Evolutionary conservation across 2,329 filamentous ascomycete genomes (phyloP).

Genomic region (Hymenotorrendiella dingleyae): DNA sequence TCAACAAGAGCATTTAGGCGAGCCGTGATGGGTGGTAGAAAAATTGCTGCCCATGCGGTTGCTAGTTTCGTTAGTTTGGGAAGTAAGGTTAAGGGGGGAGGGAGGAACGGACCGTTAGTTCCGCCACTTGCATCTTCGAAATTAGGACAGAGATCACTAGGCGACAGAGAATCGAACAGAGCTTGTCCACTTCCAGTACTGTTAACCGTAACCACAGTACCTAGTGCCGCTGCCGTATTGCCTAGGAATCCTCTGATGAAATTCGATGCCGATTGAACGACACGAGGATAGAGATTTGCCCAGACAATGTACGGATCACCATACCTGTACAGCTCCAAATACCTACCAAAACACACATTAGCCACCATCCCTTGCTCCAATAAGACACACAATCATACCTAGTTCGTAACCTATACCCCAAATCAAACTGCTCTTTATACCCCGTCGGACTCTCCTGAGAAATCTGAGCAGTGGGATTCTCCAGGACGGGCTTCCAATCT

Average conservation of each 20-base stretch:
- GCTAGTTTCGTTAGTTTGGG: slow-evolving; percentile 20
- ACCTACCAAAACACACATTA: slow-evolving; percentile 26
- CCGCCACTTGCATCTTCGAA: slow-evolving; percentile 50
- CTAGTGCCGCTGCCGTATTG: slow-evolving; percentile 44
- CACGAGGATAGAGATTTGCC: slow-evolving; percentile 60
- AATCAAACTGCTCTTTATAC: slow-evolving; percentile 53
- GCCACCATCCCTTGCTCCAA: background rate
- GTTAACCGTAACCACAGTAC: slow-evolving; percentile 53
- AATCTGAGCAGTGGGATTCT: slow-evolving; percentile 49
- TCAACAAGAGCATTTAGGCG: slow-evolving; percentile 48
- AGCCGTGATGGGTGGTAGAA: slow-evolving; percentile 46
- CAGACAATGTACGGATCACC: slow-evolving; percentile 49
- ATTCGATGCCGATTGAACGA: slow-evolving; percentile 55
- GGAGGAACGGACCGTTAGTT: slow-evolving; percentile 26
- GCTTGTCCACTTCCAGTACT: slow-evolving; percentile 43
- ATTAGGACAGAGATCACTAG: slow-evolving; percentile 56
- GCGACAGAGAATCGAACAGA: slow-evolving; percentile 56
- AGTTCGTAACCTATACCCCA: slow-evolving; percentile 47
- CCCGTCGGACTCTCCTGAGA: slow-evolving; percentile 55
- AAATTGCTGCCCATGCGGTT: slow-evolving; percentile 43
- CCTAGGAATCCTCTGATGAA: slow-evolving; percentile 59
- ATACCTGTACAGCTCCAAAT: slow-evolving; percentile 43
- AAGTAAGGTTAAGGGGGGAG: background rate
- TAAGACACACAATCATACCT: slow-evolving; percentile 24
- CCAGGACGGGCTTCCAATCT: slow-evolving; percentile 52